Evolutionary conservation across 2,329 filamentous ascomycete genomes (phyloP).

Genomic region (Apiospora sp.): DNA sequence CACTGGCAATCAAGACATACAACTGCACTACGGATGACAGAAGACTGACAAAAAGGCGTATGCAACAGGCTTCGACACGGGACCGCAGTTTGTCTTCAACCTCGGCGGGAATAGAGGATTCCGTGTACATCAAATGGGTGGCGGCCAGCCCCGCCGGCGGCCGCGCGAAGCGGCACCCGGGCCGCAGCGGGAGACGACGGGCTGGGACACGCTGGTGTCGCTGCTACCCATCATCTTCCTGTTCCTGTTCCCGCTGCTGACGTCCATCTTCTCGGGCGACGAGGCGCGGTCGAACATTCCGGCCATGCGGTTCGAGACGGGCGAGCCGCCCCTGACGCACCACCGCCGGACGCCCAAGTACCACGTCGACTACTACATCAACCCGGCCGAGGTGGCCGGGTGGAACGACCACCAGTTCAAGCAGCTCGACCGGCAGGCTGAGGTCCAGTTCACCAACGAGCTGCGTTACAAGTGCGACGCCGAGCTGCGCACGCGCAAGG

Average conservation of each 20-base stretch:
- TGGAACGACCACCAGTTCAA: slow-evolving; percentile 74
- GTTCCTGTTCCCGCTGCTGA: slow-evolving; percentile 84
- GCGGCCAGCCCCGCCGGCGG: slow-evolving; percentile 76
- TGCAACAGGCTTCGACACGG: slow-evolving; percentile 71
- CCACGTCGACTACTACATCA: slow-evolving; percentile 84
- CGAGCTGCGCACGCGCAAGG: slow-evolving; percentile 71
- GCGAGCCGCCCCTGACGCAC: slow-evolving; percentile 73
- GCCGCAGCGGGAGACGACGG: slow-evolving; percentile 59
- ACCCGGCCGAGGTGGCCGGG: slow-evolving; percentile 77
- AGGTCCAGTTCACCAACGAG: slow-evolving; percentile 73
- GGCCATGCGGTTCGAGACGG: slow-evolving; percentile 76
- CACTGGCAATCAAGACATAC: not conserved
- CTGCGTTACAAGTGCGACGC: slow-evolving; percentile 77
- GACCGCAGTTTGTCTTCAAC: slow-evolving; percentile 94
- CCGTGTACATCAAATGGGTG: slow-evolving; percentile 94
- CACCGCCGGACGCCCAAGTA: slow-evolving; percentile 75
- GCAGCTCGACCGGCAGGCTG: slow-evolving; percentile 80
- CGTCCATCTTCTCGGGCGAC: slow-evolving; percentile 74
- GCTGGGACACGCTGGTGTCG: slow-evolving; percentile 70
- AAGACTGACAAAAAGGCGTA: slow-evolving; percentile 35
- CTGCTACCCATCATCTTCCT: slow-evolving; percentile 89
- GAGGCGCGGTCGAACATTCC: slow-evolving; percentile 66
- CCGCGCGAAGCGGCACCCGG: slow-evolving; percentile 70
- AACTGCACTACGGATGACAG: slow-evolving; percentile 22
- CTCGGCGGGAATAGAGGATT: slow-evolving; percentile 90